phyloP scores from a whole-genome alignment of 2,329 filamentous ascomycete genomes.

The Simplicillium aogashimaense region DNA sequence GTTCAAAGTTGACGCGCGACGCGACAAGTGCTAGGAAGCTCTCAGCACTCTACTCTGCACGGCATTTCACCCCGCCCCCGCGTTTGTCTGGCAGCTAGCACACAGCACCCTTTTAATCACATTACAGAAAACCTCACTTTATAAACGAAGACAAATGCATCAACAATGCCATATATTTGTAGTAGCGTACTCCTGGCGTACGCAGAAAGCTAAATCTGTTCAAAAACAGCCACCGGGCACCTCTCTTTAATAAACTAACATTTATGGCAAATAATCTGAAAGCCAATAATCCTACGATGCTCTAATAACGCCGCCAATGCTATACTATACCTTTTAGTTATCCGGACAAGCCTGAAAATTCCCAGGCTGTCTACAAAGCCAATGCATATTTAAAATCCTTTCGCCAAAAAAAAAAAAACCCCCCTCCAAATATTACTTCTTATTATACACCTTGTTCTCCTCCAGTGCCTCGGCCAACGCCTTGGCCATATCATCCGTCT shows the following conservation, averaged over 20 bases:
- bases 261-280: background rate
- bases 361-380: conserved; percentile 5
- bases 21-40: background rate
- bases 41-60: too few relatives aligned
- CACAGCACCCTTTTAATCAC: too few relatives aligned
- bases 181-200: too few relatives aligned
- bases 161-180: too few relatives aligned
- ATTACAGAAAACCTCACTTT: too few relatives aligned
- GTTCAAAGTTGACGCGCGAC: background rate
- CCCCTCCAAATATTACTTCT: conserved; percentile 28
- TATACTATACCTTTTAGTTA: conserved; percentile 8
- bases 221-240: background rate
- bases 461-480: conserved; percentile 41
- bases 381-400: conserved; percentile 2
- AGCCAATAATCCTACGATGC: conserved; percentile 1
- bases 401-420: conserved; percentile 4
- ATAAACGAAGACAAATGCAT: too few relatives aligned
- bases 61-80: too few relatives aligned
- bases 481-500: conserved; percentile 49
- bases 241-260: conserved; percentile 5
- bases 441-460: conserved; percentile 45
- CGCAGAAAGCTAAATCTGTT: background rate
- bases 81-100: too few relatives aligned
- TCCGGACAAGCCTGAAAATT: conserved; percentile 2
- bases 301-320: conserved; percentile 7